Evolutionary conservation across 2,329 filamentous ascomycete genomes (phyloP), one percentile per base, ranked within the genome.

Genomic region (Ilyonectria robusta): DNA sequence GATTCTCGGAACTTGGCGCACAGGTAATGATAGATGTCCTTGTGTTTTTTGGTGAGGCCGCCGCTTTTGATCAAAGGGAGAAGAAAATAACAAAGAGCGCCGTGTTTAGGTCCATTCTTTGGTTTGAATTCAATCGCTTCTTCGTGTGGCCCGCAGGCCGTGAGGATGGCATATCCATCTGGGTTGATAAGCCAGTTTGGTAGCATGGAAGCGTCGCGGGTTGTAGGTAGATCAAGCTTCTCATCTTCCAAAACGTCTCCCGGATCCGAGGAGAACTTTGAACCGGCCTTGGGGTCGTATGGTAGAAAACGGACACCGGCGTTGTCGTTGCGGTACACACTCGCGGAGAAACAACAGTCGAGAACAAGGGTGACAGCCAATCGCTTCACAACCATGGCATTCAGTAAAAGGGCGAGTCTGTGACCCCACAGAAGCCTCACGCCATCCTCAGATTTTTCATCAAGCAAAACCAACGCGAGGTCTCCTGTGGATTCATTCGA

Each of bases 291-390:
- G 3, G 29, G 46, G 6, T 17, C 29, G 47, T 59, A 59, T 7
- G 42, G 19, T n/a, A 62, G 23, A 19, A 47, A 64, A 2, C 53
- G 56, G 15, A 47, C 48, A 7, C 19, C 10, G 6, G 17, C 6
- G 23, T 62, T 33, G 23, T 35, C 58, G 10, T 33, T 17, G 1
- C 65, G 71, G 11, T 61, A 66, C 0, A 70, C 54, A 15, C 63
- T 69, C 9, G 61, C 68, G 1, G 70, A 64, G 21, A 72, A 73
- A 44, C 70, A 73, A 1, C 70, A 73, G 10, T 72, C 71, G 0
- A 73, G 68, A 1, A 69, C 69, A 0, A 73, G 4, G 1, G 70
- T 72, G 2, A 72, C 64, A 10, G 60, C 4, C 3, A 73, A 47
- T 0, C 64, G 66, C 17, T 61, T 65, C 0, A 9, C 1, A 3